These are phyloP conservation scores for Geosmithia putterillii DNA, from an alignment of 2,329 filamentous ascomycete genomes.

Conservation along the genomic window DNA sequence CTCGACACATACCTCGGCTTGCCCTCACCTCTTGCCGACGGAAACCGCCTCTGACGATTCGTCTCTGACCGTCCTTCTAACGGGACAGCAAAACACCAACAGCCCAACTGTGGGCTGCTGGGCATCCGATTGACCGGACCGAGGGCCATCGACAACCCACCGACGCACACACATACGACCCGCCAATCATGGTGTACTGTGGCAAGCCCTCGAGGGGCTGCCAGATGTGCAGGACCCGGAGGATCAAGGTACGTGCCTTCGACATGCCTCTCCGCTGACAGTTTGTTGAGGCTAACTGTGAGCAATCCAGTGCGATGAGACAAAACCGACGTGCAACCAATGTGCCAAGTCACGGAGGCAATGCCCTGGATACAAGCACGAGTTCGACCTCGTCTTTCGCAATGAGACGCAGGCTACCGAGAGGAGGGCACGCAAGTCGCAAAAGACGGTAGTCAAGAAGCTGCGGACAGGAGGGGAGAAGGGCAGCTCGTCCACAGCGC, in stretches of 20 bases:
- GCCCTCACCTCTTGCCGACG: not conserved
- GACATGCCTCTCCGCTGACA: not conserved
- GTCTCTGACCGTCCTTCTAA: too few species aligned
- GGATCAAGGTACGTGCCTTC: slow-evolving; percentile 49
- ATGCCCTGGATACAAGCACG: slow-evolving; percentile 58
- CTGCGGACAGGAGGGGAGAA: slow-evolving; percentile 5
- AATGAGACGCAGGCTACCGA: slow-evolving; percentile 61
- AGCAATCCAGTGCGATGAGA: slow-evolving; percentile 48
- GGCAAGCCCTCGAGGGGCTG: slow-evolving; percentile 57
- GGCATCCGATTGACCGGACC: not conserved
- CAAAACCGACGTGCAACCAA: slow-evolving; percentile 52
- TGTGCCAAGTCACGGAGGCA: slow-evolving; percentile 50
- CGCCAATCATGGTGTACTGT: slow-evolving; percentile 45
- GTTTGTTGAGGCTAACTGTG: not conserved
- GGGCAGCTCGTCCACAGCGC: not conserved
- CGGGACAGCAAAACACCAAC: too few species aligned
- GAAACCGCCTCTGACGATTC: too few species aligned
- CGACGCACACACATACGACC: not conserved
- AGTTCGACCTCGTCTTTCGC: slow-evolving; percentile 61
- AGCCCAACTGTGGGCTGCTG: too few species aligned
- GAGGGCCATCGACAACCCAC: not conserved
- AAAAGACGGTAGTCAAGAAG: slow-evolving; percentile 25
- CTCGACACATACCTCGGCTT: not conserved
- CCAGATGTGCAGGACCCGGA: slow-evolving; percentile 60
- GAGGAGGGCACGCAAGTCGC: slow-evolving; percentile 45